Evolutionary conservation across 2,329 filamentous ascomycete species (phyloP).

Genomic region (Pyricularia sp.): DNA sequence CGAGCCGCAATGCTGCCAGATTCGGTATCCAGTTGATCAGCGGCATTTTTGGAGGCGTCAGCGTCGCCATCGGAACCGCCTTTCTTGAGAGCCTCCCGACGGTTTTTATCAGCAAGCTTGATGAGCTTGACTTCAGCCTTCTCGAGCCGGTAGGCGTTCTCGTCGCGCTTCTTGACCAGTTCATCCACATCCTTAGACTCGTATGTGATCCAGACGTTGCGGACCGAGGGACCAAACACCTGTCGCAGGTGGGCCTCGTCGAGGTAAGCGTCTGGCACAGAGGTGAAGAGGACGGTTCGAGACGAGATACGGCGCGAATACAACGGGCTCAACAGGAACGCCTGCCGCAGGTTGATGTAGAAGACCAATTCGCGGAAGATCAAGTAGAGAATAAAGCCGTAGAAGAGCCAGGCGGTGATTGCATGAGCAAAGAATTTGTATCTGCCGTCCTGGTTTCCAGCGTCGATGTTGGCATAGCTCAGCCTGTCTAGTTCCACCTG

Average conservation of each 20-base stretch:
- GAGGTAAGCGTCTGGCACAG: constrained; percentile 67
- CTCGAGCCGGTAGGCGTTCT: constrained; percentile 70
- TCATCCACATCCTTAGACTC: constrained; percentile 68
- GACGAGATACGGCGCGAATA: constrained; percentile 81
- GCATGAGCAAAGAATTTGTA: constrained; percentile 70
- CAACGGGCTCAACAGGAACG: constrained; percentile 72
- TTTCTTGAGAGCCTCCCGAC: constrained; percentile 55
- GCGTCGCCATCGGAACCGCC: constrained; percentile 27
- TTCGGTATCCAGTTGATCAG: constrained; percentile 47
- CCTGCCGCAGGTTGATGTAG: constrained; percentile 89
- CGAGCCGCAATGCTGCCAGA: constrained; percentile 58
- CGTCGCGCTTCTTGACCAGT: constrained; percentile 68
- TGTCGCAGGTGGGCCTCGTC: constrained; percentile 63
- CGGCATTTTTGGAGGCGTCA: constrained; percentile 11
- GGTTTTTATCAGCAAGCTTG: constrained; percentile 59
- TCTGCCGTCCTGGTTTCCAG: constrained; percentile 31
- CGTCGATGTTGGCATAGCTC: constrained; percentile 61
- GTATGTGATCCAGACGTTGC: constrained; percentile 71
- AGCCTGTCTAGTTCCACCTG: constrained; percentile 60
- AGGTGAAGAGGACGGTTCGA: constrained; percentile 79
- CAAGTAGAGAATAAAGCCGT: constrained; percentile 77
- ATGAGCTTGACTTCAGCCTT: constrained; percentile 78
- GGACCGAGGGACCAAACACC: constrained; percentile 72
- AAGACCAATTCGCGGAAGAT: constrained; percentile 84
- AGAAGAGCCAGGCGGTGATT: constrained; percentile 72